A percentile compares a stretch with the other conserved stretches of the same genome.
Evolutionary conservation across 2,329 filamentous ascomycete genomes (phyloP).

Genomic region (Thielaviopsis cerberus): DNA sequence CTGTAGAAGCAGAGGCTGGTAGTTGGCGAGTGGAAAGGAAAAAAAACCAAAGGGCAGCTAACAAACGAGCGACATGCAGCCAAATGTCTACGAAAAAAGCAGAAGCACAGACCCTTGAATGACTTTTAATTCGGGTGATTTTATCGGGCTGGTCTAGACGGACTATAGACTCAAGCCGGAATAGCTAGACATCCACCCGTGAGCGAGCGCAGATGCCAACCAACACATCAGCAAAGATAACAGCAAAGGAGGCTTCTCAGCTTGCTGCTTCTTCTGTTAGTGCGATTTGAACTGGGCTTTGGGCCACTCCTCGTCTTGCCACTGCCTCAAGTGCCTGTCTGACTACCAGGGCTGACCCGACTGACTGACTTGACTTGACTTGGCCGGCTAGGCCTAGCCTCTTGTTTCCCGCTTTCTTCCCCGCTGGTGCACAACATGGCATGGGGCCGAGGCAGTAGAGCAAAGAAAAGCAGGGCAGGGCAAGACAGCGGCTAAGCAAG

Average conservation of each 20-base stretch:
- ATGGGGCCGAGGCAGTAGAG: neutral
- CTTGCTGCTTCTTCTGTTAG: too few species aligned
- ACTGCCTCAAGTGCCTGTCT: neutral
- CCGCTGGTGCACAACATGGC: neutral
- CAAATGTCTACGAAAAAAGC: neutral
- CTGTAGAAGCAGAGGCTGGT: neutral
- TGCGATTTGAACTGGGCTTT: too few species aligned
- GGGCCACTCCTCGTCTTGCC: neutral
- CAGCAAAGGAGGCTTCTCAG: neutral
- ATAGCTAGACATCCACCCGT: neutral
- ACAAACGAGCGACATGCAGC: neutral
- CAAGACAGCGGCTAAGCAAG: too few species aligned
- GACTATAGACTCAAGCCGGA: neutral
- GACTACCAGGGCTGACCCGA: neutral
- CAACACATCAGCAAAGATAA: too few species aligned
- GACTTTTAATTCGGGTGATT: neutral
- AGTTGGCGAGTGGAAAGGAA: neutral
- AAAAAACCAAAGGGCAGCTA: neutral
- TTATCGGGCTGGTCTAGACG: neutral
- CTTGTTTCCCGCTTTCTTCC: neutral
- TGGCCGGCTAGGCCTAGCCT: neutral
- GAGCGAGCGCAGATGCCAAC: neutral
- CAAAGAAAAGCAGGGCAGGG: neutral
- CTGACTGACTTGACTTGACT: too few species aligned
- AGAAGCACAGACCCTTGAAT: neutral